Percentiles rank a stretch among this genome's conserved stretches.
Evolutionary conservation across 139 green algal species (phyloP).

Genomic region (Nannochloris sp.): DNA sequence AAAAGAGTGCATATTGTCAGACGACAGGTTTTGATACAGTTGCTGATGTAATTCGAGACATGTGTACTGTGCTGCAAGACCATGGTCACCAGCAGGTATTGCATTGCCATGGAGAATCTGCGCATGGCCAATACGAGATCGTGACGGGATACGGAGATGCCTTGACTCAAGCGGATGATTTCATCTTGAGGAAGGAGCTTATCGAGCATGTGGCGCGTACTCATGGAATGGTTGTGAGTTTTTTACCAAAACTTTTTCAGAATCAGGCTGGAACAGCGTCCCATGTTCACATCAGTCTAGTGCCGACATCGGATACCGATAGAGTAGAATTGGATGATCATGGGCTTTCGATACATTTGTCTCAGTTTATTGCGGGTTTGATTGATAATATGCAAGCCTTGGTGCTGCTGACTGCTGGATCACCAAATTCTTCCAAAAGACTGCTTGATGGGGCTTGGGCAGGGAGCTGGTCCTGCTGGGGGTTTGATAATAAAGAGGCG

Average conservation of each 20-base stretch:
- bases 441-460: constrained; percentile 36
- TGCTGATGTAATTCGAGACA: constrained; percentile 24
- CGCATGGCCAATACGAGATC: constrained; percentile 49
- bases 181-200: constrained; percentile 41
- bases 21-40: constrained; percentile 16
- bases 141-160: constrained; percentile 6
- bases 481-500: constrained; percentile 42
- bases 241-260: constrained; percentile 41
- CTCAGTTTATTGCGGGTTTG: constrained; percentile 43
- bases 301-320: background rate
- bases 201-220: constrained; percentile 23
- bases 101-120: constrained; percentile 48
- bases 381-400: constrained; percentile 45
- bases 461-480: constrained; percentile 45
- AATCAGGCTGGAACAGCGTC: constrained; percentile 33
- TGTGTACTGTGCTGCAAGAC: constrained; percentile 20
- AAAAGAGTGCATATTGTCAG: constrained; percentile 29
- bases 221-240: constrained; percentile 32
- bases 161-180: constrained; percentile 31
- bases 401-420: constrained; percentile 40
- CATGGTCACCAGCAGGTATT: constrained; percentile 30
- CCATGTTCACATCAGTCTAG: constrained; percentile 56
- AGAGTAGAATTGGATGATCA: too few relatives aligned
- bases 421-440: constrained; percentile 33
- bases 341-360: too few relatives aligned